Percentiles rank a stretch among this genome's conserved stretches.
Conservation (phyloP, 2,329 filamentous ascomycete species). For the Aspergillus sp. region DNA sequence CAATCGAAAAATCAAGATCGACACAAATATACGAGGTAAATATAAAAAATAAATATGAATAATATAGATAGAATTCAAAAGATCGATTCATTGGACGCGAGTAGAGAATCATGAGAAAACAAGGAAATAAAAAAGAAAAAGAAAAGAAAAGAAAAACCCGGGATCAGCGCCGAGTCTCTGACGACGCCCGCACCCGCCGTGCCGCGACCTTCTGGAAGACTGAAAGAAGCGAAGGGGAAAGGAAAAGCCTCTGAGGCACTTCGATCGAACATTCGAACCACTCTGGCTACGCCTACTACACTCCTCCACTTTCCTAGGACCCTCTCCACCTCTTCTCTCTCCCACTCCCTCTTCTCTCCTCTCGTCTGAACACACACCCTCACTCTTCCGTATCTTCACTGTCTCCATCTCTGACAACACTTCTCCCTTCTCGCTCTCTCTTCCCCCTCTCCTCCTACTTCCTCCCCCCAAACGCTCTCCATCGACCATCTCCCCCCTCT, state of each 20-base stretch:
- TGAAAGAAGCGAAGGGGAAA: constrained; percentile 15
- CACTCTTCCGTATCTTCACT: not conserved
- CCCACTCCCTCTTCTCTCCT: not conserved
- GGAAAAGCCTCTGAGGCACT: not conserved
- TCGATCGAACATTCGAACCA: not conserved
- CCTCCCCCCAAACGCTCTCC: constrained; percentile 11
- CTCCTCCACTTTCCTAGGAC: not conserved
- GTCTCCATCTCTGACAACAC: too few relatives aligned
- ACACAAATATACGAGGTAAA: too few relatives aligned
- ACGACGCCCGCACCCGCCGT: constrained; percentile 18
- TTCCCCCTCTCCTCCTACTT: not conserved
- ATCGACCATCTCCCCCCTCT: constrained; percentile 4
- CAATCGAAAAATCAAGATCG: too few relatives aligned
- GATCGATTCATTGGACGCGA: too few relatives aligned
- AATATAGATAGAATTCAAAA: not conserved
- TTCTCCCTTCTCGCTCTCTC: not conserved
- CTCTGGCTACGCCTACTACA: not conserved
- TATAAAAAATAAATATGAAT: too few relatives aligned
- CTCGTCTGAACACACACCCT: not conserved
- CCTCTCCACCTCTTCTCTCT: not conserved
- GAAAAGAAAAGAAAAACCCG: constrained; percentile 5
- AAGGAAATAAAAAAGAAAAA: not conserved
- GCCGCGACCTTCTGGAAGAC: constrained; percentile 24
- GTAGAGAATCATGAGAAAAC: too few relatives aligned
- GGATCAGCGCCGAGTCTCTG: constrained; percentile 16